phyloP scores from a whole-genome alignment of 2,329 filamentous ascomycete species.

The Colletotrichum godetiae region DNA sequence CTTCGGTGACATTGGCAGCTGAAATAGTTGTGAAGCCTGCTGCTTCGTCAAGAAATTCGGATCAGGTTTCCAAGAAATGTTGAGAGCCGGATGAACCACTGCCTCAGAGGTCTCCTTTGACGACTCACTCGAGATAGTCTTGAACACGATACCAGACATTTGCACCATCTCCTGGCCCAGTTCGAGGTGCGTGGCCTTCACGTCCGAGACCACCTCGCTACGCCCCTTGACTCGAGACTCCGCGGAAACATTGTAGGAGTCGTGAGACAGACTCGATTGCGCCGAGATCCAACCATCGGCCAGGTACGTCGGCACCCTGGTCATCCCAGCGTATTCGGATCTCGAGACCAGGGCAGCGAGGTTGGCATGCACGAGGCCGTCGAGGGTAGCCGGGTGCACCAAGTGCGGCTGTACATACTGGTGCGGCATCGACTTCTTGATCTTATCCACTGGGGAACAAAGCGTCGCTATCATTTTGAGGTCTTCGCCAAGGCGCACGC shows the following conservation, averaged over 20 bases:
- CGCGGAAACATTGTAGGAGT: slow-evolving; percentile 36
- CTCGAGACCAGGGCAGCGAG: slow-evolving; percentile 28
- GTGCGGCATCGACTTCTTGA: slow-evolving; percentile 37
- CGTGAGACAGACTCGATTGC: slow-evolving; percentile 5
- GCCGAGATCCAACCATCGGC: slow-evolving; percentile 25
- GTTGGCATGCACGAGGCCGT: slow-evolving; percentile 46
- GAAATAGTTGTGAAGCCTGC: slow-evolving; percentile 34
- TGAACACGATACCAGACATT: slow-evolving; percentile 38
- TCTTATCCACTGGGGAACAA: background rate
- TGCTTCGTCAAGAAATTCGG: slow-evolving; percentile 34
- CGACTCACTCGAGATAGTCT: slow-evolving; percentile 17
- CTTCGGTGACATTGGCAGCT: slow-evolving; percentile 17
- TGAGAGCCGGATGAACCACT: slow-evolving; percentile 32
- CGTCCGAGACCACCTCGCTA: slow-evolving; percentile 29
- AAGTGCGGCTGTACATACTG: slow-evolving; percentile 42
- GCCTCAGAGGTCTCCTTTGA: background rate
- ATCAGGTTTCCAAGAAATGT: slow-evolving; percentile 39
- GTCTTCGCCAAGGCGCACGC: slow-evolving; percentile 18
- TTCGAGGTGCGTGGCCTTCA: slow-evolving; percentile 31
- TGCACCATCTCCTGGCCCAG: slow-evolving; percentile 33
- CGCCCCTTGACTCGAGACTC: slow-evolving; percentile 21
- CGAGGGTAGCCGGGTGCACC: slow-evolving; percentile 50
- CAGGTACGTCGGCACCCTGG: slow-evolving; percentile 29
- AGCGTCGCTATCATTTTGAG: slow-evolving; percentile 23
- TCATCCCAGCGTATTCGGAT: background rate